Base-by-base conservation (phyloP, 2,329 filamentous ascomycete genomes). In the Cercospora zeina region DNA sequence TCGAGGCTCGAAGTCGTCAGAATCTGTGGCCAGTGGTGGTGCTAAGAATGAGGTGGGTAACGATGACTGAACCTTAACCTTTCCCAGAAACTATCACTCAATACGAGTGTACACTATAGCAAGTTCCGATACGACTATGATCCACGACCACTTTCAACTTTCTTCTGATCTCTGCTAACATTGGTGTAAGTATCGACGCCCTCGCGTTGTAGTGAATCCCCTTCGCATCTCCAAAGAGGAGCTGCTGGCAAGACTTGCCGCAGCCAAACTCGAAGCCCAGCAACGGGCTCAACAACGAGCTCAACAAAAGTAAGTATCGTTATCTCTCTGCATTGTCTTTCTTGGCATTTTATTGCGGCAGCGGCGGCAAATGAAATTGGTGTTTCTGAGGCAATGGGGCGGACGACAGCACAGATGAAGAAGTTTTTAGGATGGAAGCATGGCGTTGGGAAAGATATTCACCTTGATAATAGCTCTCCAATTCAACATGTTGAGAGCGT, bases 141-240 rank as follows among this genome's bases (percentile, higher is more conserved):
- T 27, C 24, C 53, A 60, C 45, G 42, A 56, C 27, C 19, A 54
- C 31, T 19, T 24, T 27, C 16, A 24, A 34, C 13, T 24, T 54
- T 53, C 16, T 14, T 24, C 24, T 34, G 10, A 19, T 24, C 45
- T 56, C 36, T 19, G 61, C 61, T 63, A 42, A 63, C 34, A 13
- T 5, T 24, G 31, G 19, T 47, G 50, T 54, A 36, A 60, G 36
- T 37, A 37, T 27, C 45, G 54, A 33, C 55, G 34, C 19, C 47
- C 27, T 21, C 45, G 53, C 47, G 14, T 36, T 8, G 31, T 54
- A 47, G 45, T 27, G n/a, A 56, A 59, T 16, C 57, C 57, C 21
- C 57, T 63, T 54, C 51, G 51, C 61, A 63, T 63, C 14, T 58
- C 61, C n/a, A 60, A 49, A 53, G 61, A 60, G 42, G 61, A 59